Conservation (phyloP, 139 green algal species). For the Picochlorum costavermella region DNA sequence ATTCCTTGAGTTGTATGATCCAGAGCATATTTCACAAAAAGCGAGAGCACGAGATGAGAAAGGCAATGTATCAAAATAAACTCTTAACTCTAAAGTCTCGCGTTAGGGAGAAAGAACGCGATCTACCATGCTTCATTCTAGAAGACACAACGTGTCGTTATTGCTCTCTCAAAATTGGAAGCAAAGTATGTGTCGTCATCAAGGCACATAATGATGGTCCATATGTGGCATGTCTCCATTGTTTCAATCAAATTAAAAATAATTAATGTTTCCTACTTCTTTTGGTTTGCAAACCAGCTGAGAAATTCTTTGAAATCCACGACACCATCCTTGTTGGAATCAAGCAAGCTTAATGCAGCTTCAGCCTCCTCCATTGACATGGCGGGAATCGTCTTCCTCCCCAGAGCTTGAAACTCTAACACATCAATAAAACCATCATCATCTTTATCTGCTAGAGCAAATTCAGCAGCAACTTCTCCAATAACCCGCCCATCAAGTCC, state of each 20-base stretch:
- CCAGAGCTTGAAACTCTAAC: conserved; percentile 16
- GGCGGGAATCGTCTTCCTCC: neutral
- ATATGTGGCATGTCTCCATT: neutral
- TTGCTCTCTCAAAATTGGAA: conserved; percentile 40
- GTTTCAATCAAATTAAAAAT: neutral
- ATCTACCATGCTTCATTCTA: conserved; percentile 13
- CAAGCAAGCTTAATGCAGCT: conserved; percentile 22
- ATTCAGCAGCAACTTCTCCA: conserved; percentile 17
- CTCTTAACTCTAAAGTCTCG: too few species aligned
- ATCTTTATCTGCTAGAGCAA: conserved; percentile 18
- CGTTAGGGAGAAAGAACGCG: too few species aligned
- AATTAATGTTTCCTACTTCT: neutral
- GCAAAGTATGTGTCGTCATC: conserved; percentile 40
- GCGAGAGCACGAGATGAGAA: conserved; percentile 20
- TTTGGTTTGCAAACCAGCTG: conserved; percentile 19
- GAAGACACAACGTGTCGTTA: conserved; percentile 34
- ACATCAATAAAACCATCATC: conserved; percentile 23
- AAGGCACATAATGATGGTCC: neutral
- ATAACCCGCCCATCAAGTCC: neutral
- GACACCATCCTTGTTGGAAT: conserved; percentile 18
- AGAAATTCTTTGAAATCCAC: conserved; percentile 28
- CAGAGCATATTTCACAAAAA: conserved; percentile 33
- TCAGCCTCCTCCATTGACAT: conserved; percentile 14
- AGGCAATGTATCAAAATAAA: conserved; percentile 5
- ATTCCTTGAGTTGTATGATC: conserved; percentile 48